Base-by-base conservation (phyloP, 352 stramenopile genomes). In the Globisporangium splendens region DNA sequence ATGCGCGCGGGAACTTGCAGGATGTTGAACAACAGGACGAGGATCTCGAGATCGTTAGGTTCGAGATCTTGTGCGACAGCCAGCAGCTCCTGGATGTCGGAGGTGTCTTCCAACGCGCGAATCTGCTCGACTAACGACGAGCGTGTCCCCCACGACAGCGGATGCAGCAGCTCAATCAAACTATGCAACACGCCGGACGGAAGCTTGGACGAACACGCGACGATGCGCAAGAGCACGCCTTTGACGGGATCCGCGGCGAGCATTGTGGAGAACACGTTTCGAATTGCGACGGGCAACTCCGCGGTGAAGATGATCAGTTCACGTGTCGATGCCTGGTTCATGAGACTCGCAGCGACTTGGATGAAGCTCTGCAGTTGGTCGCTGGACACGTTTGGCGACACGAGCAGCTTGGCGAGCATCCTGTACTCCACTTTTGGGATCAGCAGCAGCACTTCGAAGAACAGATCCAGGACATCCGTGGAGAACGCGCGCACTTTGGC, bases 301-400 rank as follows among this genome's bases (percentile, higher is more conserved):
- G 80, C 63, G 7, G 76, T 62, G 50, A 88, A 88, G 24, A 77
- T 83, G 13, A 85, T 69, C 15, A 88, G 66, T 42, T 88, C 80
- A 33, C 80, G 74, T 17, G 72, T 88, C 10, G 76, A 81, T 1
- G 80, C 80, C 49, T 90, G 78, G 54, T 88, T 90, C 78, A 85
- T 86, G 66, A 90, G 78, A 20, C 77, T 77, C 10, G 73, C 72
- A 0, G 76, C 74, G 28, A 90, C 71, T 1, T 71, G 70, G 14
- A 86, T 56, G 35, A 90, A 78, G 2, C 59, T 49, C 28, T 78
- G 43, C 6, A 88, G 58, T 24, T 87, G 70, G 0, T 69, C 28
- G 1, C 59, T 28, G 8, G 46, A 75, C n/a, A 88, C 67, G 39
- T 88, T 68, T 33, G 63, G 51, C 1, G 72, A 87, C 0, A 77